phyloP scores from a whole-genome alignment of 2,329 filamentous ascomycete genomes.

The Trichophyton simii region DNA sequence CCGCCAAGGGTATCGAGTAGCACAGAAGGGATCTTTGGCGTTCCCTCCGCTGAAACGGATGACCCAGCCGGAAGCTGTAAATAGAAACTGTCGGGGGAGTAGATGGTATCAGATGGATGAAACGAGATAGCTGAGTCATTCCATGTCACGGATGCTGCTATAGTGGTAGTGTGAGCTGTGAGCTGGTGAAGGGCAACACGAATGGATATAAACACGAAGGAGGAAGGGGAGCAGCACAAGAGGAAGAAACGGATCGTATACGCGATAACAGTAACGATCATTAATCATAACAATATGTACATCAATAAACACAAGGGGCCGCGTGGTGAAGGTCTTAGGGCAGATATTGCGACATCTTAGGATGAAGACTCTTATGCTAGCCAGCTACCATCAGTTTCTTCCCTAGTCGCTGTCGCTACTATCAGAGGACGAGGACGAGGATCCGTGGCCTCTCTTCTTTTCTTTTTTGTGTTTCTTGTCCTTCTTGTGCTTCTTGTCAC shows the following conservation, averaged over 20 bases:
- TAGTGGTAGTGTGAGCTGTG: neutral
- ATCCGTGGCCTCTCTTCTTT: neutral
- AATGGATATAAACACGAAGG: neutral
- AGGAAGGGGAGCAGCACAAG: neutral
- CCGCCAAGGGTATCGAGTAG: neutral
- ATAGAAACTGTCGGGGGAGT: neutral
- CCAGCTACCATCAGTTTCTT: neutral
- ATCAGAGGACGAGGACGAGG: neutral
- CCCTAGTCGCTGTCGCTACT: constrained; percentile 14
- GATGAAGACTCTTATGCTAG: neutral
- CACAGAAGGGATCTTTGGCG: constrained; percentile 1
- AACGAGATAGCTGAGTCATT: neutral
- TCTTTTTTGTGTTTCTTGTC: constrained; percentile 13
- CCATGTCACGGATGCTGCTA: neutral
- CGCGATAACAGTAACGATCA: neutral
- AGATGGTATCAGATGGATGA: neutral
- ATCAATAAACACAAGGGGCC: neutral
- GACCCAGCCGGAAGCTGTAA: neutral
- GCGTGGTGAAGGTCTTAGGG: neutral
- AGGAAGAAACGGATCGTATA: neutral
- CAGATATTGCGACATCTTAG: neutral
- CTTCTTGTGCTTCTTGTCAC: constrained; percentile 18
- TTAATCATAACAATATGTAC: constrained; percentile 3
- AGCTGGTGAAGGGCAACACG: neutral
- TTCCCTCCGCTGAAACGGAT: neutral